Base-by-base conservation (phyloP, 2,329 filamentous ascomycete species). In the Penicillium sumatraense region DNA sequence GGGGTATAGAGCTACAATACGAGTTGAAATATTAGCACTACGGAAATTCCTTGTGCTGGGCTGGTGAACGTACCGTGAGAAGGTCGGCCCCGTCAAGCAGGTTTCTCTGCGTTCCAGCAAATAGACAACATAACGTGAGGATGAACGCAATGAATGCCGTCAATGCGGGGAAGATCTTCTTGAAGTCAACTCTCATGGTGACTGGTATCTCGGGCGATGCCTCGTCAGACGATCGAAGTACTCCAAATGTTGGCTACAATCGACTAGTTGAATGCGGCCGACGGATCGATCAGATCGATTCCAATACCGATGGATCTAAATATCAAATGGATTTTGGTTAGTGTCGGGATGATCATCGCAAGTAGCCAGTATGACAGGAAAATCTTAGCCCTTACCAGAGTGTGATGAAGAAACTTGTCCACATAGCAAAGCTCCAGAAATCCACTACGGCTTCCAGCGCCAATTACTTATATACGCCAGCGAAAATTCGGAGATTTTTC, bases 121-220 rank as follows among this genome's bases (percentile, higher is more conserved):
- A 86, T 55, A 88, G 75, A 65, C 81, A 85, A 8, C 87, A 75
- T 61, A 87, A 79, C 16, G 80, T 79, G 40, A 88, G 78, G 18
- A 87, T 76, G 36, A 87, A 80, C 3, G 83, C 82, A 26, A 77
- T 79, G 21, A 82, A 75, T 57, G 80, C 78, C 58, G 80, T 78
- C 40, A 80, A 61, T 38, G 79, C 67, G 6, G 83, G 83, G n/a
- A 85, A 62, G 18, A 84, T 59, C 13, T 51, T 45, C 38, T 63
- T 53, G 24, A 57, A 48, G 20, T 58, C 42, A 16, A 53, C 23
- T 61, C 62, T 62, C 26, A 58, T 62, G 35, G 47, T 50, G 26
- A 16, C n/a, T 13, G 11, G 16, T 46, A 31, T 46, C 16, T 46
- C 14, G n/a, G n/a, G n/a, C 27, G 27, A 46, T 11, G n/a, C 7